Percentiles rank a stretch among this genome's conserved stretches.
phyloP scores from a whole-genome alignment of 352 stramenopile genomes.

The Saprolegnia parasitica region DNA sequence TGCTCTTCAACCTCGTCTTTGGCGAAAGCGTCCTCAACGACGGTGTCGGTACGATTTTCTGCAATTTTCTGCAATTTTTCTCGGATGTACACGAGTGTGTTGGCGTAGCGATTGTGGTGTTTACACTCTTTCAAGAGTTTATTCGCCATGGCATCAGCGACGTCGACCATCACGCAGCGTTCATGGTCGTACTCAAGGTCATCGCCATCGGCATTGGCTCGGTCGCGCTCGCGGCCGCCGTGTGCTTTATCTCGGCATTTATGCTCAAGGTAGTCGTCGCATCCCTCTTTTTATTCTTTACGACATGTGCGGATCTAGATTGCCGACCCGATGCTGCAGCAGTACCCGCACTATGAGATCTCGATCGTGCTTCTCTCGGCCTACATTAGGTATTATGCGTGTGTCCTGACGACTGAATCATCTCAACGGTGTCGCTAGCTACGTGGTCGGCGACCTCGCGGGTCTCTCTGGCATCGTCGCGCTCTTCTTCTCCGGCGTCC shows the following conservation, averaged over 20 bases:
- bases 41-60: conserved; percentile 84
- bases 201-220: conserved; percentile 81
- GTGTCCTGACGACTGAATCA: background rate
- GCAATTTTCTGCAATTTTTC: conserved; percentile 45
- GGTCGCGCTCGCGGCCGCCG: conserved; percentile 57
- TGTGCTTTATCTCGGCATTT: conserved; percentile 77
- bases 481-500: conserved; percentile 90
- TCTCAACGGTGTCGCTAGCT: conserved; percentile 36
- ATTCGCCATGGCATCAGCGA: conserved; percentile 68
- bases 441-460: conserved; percentile 68
- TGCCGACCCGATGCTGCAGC: conserved; percentile 56
- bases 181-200: conserved; percentile 74
- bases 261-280: conserved; percentile 47
- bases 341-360: conserved; percentile 84
- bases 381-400: conserved; percentile 39
- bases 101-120: conserved; percentile 68
- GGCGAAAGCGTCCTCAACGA: conserved; percentile 95
- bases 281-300: background rate
- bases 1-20: conserved; percentile 95
- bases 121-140: conserved; percentile 74
- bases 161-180: conserved; percentile 65
- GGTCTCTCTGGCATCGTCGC: conserved; percentile 90
- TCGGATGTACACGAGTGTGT: conserved; percentile 27
- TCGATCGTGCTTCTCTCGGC: conserved; percentile 78
- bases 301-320: conserved; percentile 24